Conservation (phyloP, 164 flowering plant species). For the Stephania japonica region DNA sequence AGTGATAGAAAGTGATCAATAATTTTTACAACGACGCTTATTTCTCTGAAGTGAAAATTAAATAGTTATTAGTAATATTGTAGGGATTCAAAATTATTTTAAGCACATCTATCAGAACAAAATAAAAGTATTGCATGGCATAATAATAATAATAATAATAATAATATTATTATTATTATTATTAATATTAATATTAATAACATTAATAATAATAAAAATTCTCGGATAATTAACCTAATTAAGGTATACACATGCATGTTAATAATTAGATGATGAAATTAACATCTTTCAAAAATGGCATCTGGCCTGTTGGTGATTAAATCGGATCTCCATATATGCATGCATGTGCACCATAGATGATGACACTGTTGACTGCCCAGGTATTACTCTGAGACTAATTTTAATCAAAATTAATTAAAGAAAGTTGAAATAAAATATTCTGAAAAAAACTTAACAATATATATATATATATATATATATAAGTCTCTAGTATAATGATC, state of each 20-base stretch:
- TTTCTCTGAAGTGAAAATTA: not conserved
- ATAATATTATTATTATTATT: too few relatives aligned
- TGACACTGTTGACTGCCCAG: not conserved
- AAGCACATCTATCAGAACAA: too few relatives aligned
- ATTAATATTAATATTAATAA: not conserved
- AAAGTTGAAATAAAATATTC: not conserved
- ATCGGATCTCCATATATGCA: not conserved
- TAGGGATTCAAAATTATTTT: not conserved
- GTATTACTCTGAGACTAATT: not conserved
- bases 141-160: not conserved
- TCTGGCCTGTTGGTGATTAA: not conserved
- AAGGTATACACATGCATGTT: not conserved
- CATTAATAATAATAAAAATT: too few relatives aligned
- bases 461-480: too few relatives aligned
- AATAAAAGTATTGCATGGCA: not conserved
- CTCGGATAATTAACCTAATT: not conserved
- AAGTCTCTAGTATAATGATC: not conserved
- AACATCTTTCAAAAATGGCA: not conserved
- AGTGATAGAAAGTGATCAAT: not conserved
- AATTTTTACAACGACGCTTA: not conserved
- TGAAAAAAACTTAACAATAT: not conserved
- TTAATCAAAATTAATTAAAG: not conserved
- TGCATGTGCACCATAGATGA: not conserved
- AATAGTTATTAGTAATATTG: not conserved
- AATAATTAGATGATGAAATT: not conserved